Conservation (phyloP, 2,329 filamentous ascomycete species). For the Fusarium nodosum region DNA sequence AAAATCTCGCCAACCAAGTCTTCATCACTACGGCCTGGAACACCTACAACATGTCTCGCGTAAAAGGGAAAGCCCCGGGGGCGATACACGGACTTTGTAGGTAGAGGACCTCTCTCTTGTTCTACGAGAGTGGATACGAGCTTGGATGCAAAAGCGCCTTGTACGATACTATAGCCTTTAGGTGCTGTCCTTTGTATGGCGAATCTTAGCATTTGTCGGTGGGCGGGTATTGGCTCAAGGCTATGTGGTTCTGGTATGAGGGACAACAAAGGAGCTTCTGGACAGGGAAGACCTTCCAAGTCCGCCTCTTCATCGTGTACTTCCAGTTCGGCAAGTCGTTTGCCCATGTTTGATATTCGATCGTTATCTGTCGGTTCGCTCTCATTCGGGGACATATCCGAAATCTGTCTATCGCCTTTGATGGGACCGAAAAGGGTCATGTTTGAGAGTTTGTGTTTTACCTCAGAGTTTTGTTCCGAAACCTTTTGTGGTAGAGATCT, state of each 20-base stretch:
- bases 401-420: not conserved
- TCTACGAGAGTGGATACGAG: slow-evolving; percentile 32
- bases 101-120: slow-evolving; percentile 10
- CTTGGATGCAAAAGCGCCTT: not conserved
- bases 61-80: not conserved
- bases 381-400: not conserved
- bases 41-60: not conserved
- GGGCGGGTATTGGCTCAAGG: not conserved
- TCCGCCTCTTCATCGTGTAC: not conserved
- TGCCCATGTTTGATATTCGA: not conserved
- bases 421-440: not conserved
- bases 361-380: not conserved
- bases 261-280: not conserved
- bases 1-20: not conserved
- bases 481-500: not conserved
- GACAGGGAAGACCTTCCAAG: accelerated
- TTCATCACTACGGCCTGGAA: not conserved
- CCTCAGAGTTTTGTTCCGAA: not conserved
- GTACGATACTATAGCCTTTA: not conserved
- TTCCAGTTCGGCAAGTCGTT: not conserved
- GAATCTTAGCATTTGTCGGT: slow-evolving; percentile 4
- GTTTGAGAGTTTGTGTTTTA: not conserved
- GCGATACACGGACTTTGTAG: not conserved
- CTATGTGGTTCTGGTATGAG: slow-evolving; percentile 15
- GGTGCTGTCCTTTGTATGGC: slow-evolving; percentile 18